Evolutionary conservation across 169 alveolate genomes (phyloP).

Genomic region (Plasmodium vivax): DNA sequence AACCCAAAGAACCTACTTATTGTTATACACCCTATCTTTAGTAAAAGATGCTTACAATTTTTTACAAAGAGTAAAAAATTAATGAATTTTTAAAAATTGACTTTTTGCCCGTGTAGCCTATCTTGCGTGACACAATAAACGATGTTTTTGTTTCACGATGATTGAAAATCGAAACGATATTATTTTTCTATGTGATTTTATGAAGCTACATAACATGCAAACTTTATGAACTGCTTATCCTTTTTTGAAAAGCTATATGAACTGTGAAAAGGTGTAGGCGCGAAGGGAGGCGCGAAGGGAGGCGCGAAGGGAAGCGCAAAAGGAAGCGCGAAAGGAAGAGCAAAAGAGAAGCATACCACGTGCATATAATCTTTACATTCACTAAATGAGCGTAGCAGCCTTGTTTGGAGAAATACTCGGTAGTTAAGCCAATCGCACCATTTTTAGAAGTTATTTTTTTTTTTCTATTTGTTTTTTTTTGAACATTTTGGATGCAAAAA

Average conservation of each 20-base stretch:
- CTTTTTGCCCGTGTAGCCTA: neutral
- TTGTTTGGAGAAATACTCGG: neutral
- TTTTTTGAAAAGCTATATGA: neutral
- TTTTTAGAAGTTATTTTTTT: neutral
- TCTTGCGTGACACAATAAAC: neutral
- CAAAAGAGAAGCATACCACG: neutral
- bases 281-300: neutral
- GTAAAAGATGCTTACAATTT: constrained; percentile 4
- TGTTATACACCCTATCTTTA: constrained; percentile 2
- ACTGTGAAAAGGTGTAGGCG: neutral
- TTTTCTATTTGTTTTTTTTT: neutral
- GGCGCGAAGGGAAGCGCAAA: neutral
- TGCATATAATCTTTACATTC: neutral
- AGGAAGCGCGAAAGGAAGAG: neutral
- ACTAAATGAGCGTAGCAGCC: neutral
- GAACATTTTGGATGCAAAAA: neutral
- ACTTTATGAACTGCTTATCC: neutral
- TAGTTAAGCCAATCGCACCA: neutral
- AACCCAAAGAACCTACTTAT: constrained; percentile 14
- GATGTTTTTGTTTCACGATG: neutral
- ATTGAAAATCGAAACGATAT: neutral
- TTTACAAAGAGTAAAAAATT: neutral
- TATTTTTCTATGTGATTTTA: neutral
- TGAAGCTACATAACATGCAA: neutral
- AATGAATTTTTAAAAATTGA: neutral